These are phyloP conservation scores for Dothideomycetes sp. DNA, from an alignment of 2,329 filamentous ascomycete genomes.

Conservation along the genomic window DNA sequence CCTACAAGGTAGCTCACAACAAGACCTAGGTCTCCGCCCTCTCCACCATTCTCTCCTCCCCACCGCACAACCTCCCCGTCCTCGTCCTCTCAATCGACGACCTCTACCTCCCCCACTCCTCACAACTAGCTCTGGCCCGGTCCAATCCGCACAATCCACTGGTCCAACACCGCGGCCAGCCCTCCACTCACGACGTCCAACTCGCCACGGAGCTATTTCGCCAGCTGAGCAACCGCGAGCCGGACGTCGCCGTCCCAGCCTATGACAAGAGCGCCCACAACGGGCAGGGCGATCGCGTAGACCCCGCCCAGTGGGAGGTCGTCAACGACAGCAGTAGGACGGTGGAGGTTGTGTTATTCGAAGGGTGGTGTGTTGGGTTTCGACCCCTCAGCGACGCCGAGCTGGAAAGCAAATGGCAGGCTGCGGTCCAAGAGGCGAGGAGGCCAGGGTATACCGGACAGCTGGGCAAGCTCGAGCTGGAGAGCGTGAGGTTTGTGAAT, in stretches of 20 bases:
- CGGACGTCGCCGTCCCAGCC: slow-evolving; percentile 51
- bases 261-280: slow-evolving; percentile 76
- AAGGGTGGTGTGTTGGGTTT: slow-evolving; percentile 89
- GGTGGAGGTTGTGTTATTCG: slow-evolving; percentile 62
- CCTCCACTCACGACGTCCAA: slow-evolving; percentile 67
- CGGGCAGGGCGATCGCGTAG: slow-evolving; percentile 66
- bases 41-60: slow-evolving; percentile 46
- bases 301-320: slow-evolving; percentile 48
- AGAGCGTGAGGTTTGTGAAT: slow-evolving; percentile 49
- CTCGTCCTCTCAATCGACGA: slow-evolving; percentile 78
- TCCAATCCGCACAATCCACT: slow-evolving; percentile 61
- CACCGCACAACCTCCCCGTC: slow-evolving; percentile 49
- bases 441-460: slow-evolving; percentile 37
- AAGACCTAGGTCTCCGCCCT: slow-evolving; percentile 51
- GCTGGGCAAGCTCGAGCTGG: slow-evolving; percentile 42
- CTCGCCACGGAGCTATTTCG: slow-evolving; percentile 55
- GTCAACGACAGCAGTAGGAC: slow-evolving; percentile 39
- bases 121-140: slow-evolving; percentile 55
- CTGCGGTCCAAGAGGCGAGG: slow-evolving; percentile 36
- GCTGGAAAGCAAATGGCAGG: slow-evolving; percentile 42
- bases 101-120: slow-evolving; percentile 66
- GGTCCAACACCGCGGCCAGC: slow-evolving; percentile 72
- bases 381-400: slow-evolving; percentile 48
- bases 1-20: neutral
- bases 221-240: slow-evolving; percentile 39